Evolutionary conservation across 805 yeast genomes (phyloP).

Genomic region (Kuraishia floccosa): DNA sequence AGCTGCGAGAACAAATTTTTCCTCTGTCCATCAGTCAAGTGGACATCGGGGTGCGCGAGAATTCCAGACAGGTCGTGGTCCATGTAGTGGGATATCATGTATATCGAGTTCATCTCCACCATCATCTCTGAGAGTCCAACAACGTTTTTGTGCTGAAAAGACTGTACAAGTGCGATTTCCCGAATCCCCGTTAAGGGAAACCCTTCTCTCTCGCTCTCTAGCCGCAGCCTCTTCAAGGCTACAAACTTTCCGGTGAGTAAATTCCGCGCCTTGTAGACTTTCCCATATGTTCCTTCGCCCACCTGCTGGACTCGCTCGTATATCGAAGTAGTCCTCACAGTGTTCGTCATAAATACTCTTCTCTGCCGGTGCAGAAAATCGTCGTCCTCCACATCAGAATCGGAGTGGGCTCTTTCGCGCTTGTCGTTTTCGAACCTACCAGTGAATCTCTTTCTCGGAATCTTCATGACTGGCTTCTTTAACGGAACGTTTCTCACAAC

Average conservation of each 20-base stretch:
- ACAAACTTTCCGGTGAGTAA: slow-evolving; percentile 54
- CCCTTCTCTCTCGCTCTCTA: slow-evolving; percentile 87
- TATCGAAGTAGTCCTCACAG: slow-evolving; percentile 15
- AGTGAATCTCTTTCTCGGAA: too few relatives aligned
- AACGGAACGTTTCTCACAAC: too few relatives aligned
- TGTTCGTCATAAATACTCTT: slow-evolving; percentile 10
- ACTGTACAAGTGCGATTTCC: slow-evolving; percentile 78
- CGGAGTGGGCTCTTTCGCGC: slow-evolving; percentile 1
- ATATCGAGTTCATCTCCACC: slow-evolving; percentile 66
- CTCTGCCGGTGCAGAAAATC: slow-evolving; percentile 1
- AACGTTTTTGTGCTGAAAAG: slow-evolving; percentile 71
- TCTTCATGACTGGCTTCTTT: too few relatives aligned
- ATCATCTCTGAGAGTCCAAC: slow-evolving; percentile 82
- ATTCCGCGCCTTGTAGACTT: slow-evolving; percentile 83
- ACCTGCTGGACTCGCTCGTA: slow-evolving; percentile 78
- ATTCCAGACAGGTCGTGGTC: slow-evolving; percentile 91
- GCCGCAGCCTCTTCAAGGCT: slow-evolving; percentile 77
- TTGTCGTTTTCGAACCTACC: too few relatives aligned
- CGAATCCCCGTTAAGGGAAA: slow-evolving; percentile 93
- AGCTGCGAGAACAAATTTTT: slow-evolving; percentile 59
- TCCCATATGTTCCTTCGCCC: slow-evolving; percentile 99
- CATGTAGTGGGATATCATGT: slow-evolving; percentile 89
- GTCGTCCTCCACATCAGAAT: slow-evolving; percentile 1
- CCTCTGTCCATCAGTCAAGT: slow-evolving; percentile 48
- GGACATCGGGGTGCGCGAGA: slow-evolving; percentile 61